Evolutionary conservation across 2,329 filamentous ascomycete genomes (phyloP).

Genomic region (Fusarium scirpi): DNA sequence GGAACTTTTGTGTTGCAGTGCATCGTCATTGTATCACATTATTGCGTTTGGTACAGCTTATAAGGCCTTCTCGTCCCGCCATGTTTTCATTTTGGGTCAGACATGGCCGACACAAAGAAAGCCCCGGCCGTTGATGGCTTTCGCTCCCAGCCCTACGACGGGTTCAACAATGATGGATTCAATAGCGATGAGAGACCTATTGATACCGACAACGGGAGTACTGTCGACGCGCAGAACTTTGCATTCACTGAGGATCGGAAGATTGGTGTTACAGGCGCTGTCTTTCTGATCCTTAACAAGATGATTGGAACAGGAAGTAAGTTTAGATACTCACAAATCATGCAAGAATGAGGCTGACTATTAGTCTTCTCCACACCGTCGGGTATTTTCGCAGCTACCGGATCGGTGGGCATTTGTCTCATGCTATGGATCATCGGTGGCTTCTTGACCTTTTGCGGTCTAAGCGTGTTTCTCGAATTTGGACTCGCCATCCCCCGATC

Average conservation of each 20-base stretch:
- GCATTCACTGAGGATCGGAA: constrained; percentile 58
- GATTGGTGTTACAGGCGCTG: constrained; percentile 64
- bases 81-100: background rate
- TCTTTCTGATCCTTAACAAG: constrained; percentile 68
- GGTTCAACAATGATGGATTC: background rate
- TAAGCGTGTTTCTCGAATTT: constrained; percentile 73
- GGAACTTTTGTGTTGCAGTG: background rate
- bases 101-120: constrained; percentile 33
- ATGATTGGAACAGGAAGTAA: constrained; percentile 70
- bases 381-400: constrained; percentile 63
- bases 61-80: background rate
- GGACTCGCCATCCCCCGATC: constrained; percentile 71
- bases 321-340: constrained; percentile 22
- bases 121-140: constrained; percentile 18
- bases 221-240: constrained; percentile 57
- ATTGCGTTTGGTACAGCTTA: background rate
- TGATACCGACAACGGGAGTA: constrained; percentile 40
- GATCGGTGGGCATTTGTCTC: constrained; percentile 59
- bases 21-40: background rate
- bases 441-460: constrained; percentile 68
- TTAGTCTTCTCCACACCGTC: constrained; percentile 67
- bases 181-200: constrained; percentile 37
- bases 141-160: background rate
- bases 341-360: background rate
- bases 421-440: constrained; percentile 55